A percentile compares a stretch with the other conserved stretches of the same genome.
phyloP scores from a whole-genome alignment of 805 yeast species.

The Yamadazyma tumulicola region DNA sequence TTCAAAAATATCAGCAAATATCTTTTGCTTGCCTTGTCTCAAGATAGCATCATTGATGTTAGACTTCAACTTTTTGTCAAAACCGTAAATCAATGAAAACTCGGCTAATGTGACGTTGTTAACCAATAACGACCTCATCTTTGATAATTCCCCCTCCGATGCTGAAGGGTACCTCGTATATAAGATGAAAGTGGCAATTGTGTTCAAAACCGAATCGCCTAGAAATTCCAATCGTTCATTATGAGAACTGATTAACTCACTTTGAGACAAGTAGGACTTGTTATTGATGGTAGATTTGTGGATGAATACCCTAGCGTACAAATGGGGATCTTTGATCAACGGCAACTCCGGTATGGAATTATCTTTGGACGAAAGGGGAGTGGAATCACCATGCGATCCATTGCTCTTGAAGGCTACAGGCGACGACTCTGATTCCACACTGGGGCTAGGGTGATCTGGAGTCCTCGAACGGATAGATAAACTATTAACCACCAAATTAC shows the following conservation, averaged over 20 bases:
- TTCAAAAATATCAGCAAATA: slow-evolving; percentile 87
- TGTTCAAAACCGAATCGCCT: slow-evolving; percentile 83
- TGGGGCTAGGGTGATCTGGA: neutral
- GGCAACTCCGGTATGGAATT: slow-evolving; percentile 60
- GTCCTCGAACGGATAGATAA: neutral
- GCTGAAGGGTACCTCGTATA: slow-evolving; percentile 64
- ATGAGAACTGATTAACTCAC: slow-evolving; percentile 58
- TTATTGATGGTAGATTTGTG: slow-evolving; percentile 73
- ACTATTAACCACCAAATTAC: neutral
- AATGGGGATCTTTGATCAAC: slow-evolving; percentile 51
- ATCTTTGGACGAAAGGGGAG: slow-evolving; percentile 1
- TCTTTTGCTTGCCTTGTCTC: slow-evolving; percentile 57
- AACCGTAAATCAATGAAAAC: slow-evolving; percentile 67
- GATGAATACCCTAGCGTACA: slow-evolving; percentile 69
- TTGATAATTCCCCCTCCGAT: slow-evolving; percentile 78
- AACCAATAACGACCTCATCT: slow-evolving; percentile 65
- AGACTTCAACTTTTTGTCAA: slow-evolving; percentile 53
- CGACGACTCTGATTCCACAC: neutral
- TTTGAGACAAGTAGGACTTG: slow-evolving; percentile 50
- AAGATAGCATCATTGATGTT: slow-evolving; percentile 45
- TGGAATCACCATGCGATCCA: slow-evolving; percentile 8
- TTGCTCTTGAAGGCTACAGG: neutral
- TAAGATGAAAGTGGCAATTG: slow-evolving; percentile 64
- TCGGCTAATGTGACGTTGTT: slow-evolving; percentile 68
- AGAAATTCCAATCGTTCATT: slow-evolving; percentile 87